Percentiles rank a stretch among this genome's conserved stretches.
Evolutionary conservation across 768 basidiomycete species (phyloP).

Genomic region (Tephrocybe sp.): DNA sequence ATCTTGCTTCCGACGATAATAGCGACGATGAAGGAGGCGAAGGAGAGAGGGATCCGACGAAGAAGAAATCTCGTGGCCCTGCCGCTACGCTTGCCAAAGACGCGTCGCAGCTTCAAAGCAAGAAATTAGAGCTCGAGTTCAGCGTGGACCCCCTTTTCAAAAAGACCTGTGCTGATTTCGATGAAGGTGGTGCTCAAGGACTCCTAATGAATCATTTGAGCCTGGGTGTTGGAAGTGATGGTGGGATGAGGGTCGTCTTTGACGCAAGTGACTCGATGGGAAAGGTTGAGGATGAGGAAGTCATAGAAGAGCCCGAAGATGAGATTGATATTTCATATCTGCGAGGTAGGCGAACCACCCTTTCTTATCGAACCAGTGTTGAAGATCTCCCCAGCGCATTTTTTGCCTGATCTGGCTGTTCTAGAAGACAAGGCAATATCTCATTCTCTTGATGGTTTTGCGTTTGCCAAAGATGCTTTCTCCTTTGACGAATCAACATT

Average conservation of each 20-base stretch:
- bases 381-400: conserved; percentile 48
- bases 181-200: conserved; percentile 96
- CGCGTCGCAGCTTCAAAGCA: conserved; percentile 75
- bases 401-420: conserved; percentile 66
- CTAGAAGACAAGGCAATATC: conserved; percentile 76
- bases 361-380: conserved; percentile 7
- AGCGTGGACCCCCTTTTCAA: conserved; percentile 95
- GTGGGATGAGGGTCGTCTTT: conserved; percentile 88
- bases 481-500: conserved; percentile 63
- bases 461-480: conserved; percentile 71
- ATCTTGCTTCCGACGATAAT: conserved; percentile 64
- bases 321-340: conserved; percentile 64
- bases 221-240: conserved; percentile 74
- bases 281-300: conserved; percentile 77
- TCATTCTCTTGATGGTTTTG: conserved; percentile 78
- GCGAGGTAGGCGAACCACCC: conserved; percentile 44
- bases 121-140: conserved; percentile 95
- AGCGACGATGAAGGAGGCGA: conserved; percentile 62
- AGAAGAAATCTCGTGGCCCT: conserved; percentile 66
- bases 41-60: conserved; percentile 55
- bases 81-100: conserved; percentile 91
- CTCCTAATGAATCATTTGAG: conserved; percentile 95
- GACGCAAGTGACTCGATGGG: conserved; percentile 92
- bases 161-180: conserved; percentile 98
- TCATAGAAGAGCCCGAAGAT: conserved; percentile 68